Base-by-base conservation (phyloP, 1,284 basidiomycete species). In the Cutaneotrichosporon sp. region DNA sequence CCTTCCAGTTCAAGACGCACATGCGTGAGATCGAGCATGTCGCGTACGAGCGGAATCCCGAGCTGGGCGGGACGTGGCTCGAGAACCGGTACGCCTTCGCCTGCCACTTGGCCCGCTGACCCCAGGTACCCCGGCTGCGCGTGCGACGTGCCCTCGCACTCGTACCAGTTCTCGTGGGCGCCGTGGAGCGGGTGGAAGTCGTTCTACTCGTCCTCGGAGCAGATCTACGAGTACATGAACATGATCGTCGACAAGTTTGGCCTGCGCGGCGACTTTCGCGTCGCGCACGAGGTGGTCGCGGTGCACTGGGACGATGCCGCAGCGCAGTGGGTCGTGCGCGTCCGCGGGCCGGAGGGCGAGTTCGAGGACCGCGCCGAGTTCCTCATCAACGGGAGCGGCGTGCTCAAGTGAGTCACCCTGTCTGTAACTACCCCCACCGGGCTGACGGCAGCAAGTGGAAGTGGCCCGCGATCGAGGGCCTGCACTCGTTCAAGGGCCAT, bases 111-210 rank as follows among this genome's bases (percentile, higher is more conserved):
- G 24, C 22, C 1, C 13, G 25, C 27, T 50, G 14, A 50, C 27
- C 8, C 27, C 47, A 50, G 47, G 3, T 73, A 73, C 47, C 71
- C 72, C 13, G 72, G 72, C 18, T 67, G 66, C 53, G 58, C 66
- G 18, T 72, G 72, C 58, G 72, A 74, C 52, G 69, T 73, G 34
- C 71, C 71, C 10, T 70, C 70, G 6, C 64, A 71, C 60, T 64
- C 68, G 47, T 73, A 72, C 54, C 65, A 69, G 60, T 70, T 69
- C 54, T 63, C 65, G 20, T 73, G 55, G 54, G 61, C 62, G 36
- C 67, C 69, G 11, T 62, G 68, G 60, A 49, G 70, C 13, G 38
- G 59, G 22, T 67, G 67, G 71, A 33, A 60, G 38, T 63, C 67
- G 54, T 68, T 65, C 61, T 75, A 75, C 66, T 67, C 72, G 11